Evolutionary conservation across 164 flowering plant species (phyloP).

Genomic region (Litsea cubeba): DNA sequence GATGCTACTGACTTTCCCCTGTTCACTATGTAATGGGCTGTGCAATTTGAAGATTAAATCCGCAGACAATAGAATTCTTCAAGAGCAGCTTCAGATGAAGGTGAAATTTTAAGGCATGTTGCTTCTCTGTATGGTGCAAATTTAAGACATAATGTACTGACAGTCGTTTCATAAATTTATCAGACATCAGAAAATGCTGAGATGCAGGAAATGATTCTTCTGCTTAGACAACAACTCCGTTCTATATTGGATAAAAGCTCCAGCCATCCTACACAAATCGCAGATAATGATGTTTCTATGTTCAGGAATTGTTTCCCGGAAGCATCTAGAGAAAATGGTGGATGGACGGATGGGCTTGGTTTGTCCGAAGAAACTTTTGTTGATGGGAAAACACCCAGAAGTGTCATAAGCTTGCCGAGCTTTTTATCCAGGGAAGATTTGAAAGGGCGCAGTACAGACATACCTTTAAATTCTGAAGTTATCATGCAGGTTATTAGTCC

Average conservation of each 20-base stretch:
- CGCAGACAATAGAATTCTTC: slow-evolving; percentile 80
- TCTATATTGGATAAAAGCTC: slow-evolving; percentile 32
- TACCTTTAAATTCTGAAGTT: slow-evolving; percentile 38
- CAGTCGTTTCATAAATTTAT: slow-evolving; percentile 4
- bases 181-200: slow-evolving; percentile 66
- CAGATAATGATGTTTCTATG: slow-evolving; percentile 14
- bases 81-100: slow-evolving; percentile 78
- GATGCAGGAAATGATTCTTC: slow-evolving; percentile 72
- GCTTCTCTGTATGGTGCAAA: neutral
- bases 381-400: slow-evolving; percentile 48
- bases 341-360: slow-evolving; percentile 19
- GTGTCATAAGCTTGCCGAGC: slow-evolving; percentile 49
- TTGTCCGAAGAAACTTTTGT: slow-evolving; percentile 30
- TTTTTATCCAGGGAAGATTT: slow-evolving; percentile 41
- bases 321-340: slow-evolving; percentile 18
- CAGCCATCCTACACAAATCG: slow-evolving; percentile 15
- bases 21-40: slow-evolving; percentile 15
- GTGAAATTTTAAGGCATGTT: slow-evolving; percentile 20
- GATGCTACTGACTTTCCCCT: slow-evolving; percentile 11
- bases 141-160: slow-evolving; percentile 4
- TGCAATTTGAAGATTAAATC: slow-evolving; percentile 53
- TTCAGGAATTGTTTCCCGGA: slow-evolving; percentile 17
- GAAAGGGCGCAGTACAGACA: slow-evolving; percentile 27
- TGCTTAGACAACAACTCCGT: slow-evolving; percentile 55
- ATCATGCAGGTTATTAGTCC: slow-evolving; percentile 42